Base-by-base conservation (phyloP, 108 stramenopile genomes). In the Skeletonema menzelii region DNA sequence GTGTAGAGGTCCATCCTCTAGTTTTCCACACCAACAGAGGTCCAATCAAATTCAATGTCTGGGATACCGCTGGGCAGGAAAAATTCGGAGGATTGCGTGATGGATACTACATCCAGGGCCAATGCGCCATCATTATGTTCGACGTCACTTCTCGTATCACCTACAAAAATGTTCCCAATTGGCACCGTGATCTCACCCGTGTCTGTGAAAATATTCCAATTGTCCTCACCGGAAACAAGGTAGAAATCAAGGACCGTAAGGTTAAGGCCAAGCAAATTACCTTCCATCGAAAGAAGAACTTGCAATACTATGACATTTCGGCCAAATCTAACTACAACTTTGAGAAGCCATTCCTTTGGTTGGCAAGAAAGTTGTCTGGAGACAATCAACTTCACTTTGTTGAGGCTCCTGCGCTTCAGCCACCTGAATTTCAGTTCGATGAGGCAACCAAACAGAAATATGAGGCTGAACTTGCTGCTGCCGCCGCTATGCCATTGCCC, bases 301-400 rank as follows among this genome's bases (percentile, higher is more conserved):
- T 99, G 57, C 98, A 98, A 86, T 99, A 99, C 83, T 99, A 97
- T 73, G 98, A 99, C 84, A 99, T 99, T 73, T 98, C 98, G 14
- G 99, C 99, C 59, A 99, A 99, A 88, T 95, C 91, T 35, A 99
- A 99, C 91, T 99, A 99, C 94, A 99, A 99, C 96, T 99, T 98
- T 72, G 99, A 99, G 89, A 99, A 98, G 93, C 99, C 99, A 24
- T 99, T 99, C 87, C 89, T 99, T 42, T 98, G 97, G 98, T 85
- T 99, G 80, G 97, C 99, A 38, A 88, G 97, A 59, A 98, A 99
- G 91, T 89, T 99, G 63, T 84, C 89, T 63, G 97, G 98, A 20
- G 97, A 99, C 91, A 93, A 97, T 77, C 85, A 86, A 73, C 92
- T 99, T 69, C 87, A 91, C 72, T 99, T 99, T 73, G 97, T 98